Conservation (phyloP, 805 yeast species). For the Lipomyces yamadae region DNA sequence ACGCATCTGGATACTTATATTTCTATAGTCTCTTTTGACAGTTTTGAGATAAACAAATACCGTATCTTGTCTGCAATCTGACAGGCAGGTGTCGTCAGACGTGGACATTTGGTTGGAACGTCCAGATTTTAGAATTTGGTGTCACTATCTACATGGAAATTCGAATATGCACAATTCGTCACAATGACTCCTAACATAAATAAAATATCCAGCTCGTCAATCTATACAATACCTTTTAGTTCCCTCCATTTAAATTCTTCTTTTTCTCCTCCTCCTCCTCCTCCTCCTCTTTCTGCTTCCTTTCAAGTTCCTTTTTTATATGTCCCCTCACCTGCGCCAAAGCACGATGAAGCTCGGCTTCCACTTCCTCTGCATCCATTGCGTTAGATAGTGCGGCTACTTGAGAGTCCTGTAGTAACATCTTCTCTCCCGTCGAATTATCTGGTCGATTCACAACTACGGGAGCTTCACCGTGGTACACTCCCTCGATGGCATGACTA, state of each 20-base stretch:
- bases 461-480: conserved; percentile 13
- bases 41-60: no score
- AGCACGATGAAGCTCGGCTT: conserved; percentile 37
- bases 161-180: no score
- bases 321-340: conserved; percentile 32
- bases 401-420: conserved; percentile 22
- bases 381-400: conserved; percentile 16
- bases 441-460: conserved; percentile 3
- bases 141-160: no score
- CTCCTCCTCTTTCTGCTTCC: background rate
- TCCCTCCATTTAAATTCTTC: background rate
- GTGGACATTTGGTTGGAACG: no score
- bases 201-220: no score
- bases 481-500: conserved; percentile 15
- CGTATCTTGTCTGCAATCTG: no score
- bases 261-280: no score
- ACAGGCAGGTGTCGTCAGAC: no score
- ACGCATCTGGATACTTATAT: no score
- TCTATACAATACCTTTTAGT: background rate
- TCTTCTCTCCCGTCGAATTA: conserved; percentile 13
- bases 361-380: conserved; percentile 34
- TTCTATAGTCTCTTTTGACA: no score
- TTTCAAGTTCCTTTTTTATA: conserved; percentile 14
- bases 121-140: no score
- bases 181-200: no score